A percentile compares a stretch with the other conserved stretches of the same genome.
These are phyloP conservation scores for Kwoniella sp. DNA, from an alignment of 768 basidiomycete species.

Conservation along the genomic window DNA sequence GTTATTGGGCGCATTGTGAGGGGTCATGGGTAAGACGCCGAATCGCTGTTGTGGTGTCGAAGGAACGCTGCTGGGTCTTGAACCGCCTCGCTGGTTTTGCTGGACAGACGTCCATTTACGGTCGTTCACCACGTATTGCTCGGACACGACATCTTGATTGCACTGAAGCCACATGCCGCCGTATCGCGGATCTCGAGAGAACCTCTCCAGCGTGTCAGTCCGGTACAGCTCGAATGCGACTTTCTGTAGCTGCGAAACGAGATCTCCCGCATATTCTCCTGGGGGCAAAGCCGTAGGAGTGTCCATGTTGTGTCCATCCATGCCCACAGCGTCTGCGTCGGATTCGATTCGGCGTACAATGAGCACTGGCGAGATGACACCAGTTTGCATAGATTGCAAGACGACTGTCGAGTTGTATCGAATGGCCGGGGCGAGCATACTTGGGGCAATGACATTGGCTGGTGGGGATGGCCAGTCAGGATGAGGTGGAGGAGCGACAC, in stretches of 20 bases:
- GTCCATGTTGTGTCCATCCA: slow-evolving; percentile 72
- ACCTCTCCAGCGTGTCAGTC: slow-evolving; percentile 17
- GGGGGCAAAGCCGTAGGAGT: slow-evolving; percentile 59
- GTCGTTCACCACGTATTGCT: slow-evolving; percentile 26
- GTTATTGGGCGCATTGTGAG: slow-evolving; percentile 24
- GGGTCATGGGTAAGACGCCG: slow-evolving; percentile 51
- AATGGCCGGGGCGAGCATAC: slow-evolving; percentile 82
- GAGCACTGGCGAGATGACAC: slow-evolving; percentile 87
- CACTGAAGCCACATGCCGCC: slow-evolving; percentile 47
- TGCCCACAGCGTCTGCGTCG: slow-evolving; percentile 84
- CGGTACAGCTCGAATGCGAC: slow-evolving; percentile 60
- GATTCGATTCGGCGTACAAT: slow-evolving; percentile 94
- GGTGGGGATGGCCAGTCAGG: slow-evolving; percentile 91
- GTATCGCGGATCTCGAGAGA: slow-evolving; percentile 22
- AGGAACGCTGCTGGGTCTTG: slow-evolving; percentile 31
- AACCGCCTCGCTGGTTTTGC: slow-evolving; percentile 23
- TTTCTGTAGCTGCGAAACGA: slow-evolving; percentile 94
- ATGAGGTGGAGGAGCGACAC: slow-evolving; percentile 78
- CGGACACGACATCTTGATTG: slow-evolving; percentile 38
- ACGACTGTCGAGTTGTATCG: slow-evolving; percentile 98
- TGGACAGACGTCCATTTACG: slow-evolving; percentile 36
- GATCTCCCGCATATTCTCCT: slow-evolving; percentile 88
- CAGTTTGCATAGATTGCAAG: slow-evolving; percentile 89
- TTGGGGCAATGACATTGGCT: slow-evolving; percentile 75
- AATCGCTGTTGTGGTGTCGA: slow-evolving; percentile 42